phyloP scores from a whole-genome alignment of 805 yeast genomes.

The Kuraishia ogatae region DNA sequence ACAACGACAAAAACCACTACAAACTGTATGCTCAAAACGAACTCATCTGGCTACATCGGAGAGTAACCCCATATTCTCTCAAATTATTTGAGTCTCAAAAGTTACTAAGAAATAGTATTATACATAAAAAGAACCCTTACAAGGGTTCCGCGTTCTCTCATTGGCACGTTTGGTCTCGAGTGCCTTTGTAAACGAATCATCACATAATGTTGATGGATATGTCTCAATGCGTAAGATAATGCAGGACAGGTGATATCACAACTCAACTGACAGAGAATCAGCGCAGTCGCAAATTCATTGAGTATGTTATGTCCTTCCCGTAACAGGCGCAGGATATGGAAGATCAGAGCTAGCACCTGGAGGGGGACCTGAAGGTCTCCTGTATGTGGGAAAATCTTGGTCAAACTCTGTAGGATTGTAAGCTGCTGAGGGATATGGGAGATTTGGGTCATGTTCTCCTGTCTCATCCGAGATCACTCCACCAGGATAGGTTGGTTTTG shows the following conservation, averaged over 20 bases:
- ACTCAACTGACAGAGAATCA: not conserved
- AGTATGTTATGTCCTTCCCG: not conserved
- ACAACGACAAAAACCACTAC: not conserved
- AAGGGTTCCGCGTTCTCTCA: not conserved
- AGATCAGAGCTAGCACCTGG: not conserved
- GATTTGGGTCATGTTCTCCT: not conserved
- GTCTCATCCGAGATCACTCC: not conserved
- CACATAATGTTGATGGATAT: too few relatives aligned
- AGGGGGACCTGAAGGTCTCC: conserved; percentile 1
- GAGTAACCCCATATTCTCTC: too few relatives aligned
- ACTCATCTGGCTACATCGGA: too few relatives aligned
- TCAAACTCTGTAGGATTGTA: not conserved
- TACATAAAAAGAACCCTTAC: not conserved
- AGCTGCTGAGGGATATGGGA: not conserved
- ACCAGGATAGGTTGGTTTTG: not conserved
- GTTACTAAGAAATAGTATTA: not conserved
- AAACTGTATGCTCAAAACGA: not conserved
- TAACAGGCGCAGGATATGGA: not conserved
- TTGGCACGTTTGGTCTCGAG: not conserved
- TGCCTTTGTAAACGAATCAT: not conserved
- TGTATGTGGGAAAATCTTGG: not conserved
- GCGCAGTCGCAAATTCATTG: too few relatives aligned
- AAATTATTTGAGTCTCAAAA: too few relatives aligned
- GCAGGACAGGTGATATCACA: not conserved
- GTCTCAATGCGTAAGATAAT: not conserved